phyloP scores from a whole-genome alignment of 495 filamentous ascomycete species.

The Podospora sp. region DNA sequence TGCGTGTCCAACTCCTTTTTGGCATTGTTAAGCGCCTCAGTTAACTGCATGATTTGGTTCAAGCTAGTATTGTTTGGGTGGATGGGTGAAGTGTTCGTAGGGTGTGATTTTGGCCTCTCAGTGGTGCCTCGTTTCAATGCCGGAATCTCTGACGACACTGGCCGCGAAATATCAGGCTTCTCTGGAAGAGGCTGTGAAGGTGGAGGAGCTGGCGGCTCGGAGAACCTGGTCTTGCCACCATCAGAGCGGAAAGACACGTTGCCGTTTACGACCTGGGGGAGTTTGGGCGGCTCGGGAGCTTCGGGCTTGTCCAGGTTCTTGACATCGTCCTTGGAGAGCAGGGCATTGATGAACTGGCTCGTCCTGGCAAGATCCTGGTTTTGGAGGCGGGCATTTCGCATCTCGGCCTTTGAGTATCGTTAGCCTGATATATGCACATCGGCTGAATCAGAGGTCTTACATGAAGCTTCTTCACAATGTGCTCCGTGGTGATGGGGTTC shows the following conservation, averaged over 20 bases:
- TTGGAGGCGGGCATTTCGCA: conserved; percentile 85
- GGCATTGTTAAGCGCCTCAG: conserved; percentile 77
- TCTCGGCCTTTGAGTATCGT: conserved; percentile 66
- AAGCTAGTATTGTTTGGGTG: conserved; percentile 60
- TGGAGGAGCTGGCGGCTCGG: conserved; percentile 86
- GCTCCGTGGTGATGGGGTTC: conserved; percentile 86
- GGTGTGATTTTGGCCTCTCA: conserved; percentile 64
- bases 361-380: conserved; percentile 81
- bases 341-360: conserved; percentile 72
- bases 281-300: conserved; percentile 46
- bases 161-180: conserved; percentile 72
- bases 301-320: conserved; percentile 61
- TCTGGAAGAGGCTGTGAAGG: conserved; percentile 89
- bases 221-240: conserved; percentile 70
- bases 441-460: conserved; percentile 56
- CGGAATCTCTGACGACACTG: conserved; percentile 49
- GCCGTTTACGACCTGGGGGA: conserved; percentile 42
- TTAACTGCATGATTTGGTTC: conserved; percentile 74
- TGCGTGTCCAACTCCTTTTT: conserved; percentile 83
- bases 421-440: conserved; percentile 10
- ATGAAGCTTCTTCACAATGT: conserved; percentile 89
- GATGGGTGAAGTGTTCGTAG: conserved; percentile 61
- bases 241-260: conserved; percentile 52
- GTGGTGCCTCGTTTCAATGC: conserved; percentile 74
- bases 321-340: conserved; percentile 72